Percentiles rank a stretch among this genome's conserved stretches.
These are phyloP conservation scores for Candida pseudoviswanathii DNA, from an alignment of 1,139 yeast genomes.

Conservation along the genomic window DNA sequence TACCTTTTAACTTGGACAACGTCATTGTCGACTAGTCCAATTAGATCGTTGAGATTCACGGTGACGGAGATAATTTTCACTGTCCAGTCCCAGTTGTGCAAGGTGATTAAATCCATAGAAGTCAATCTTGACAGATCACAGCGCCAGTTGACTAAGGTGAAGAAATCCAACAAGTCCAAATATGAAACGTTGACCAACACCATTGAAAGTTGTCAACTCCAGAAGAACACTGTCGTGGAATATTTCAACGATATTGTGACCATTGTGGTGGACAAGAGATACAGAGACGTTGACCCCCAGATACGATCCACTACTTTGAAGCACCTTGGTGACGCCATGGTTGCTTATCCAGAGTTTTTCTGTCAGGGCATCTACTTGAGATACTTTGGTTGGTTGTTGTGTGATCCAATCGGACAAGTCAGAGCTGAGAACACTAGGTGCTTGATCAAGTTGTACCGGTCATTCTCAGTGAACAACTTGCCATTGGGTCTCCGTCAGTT, in stretches of 20 bases:
- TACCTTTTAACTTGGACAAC: constrained; percentile 75
- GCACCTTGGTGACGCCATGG: constrained; percentile 68
- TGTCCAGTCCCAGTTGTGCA: constrained; percentile 63
- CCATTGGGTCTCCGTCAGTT: constrained; percentile 54
- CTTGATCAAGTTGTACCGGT: constrained; percentile 52
- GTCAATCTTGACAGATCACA: constrained; percentile 47
- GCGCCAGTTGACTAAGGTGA: constrained; percentile 38
- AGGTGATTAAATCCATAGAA: constrained; percentile 46
- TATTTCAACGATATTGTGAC: constrained; percentile 67
- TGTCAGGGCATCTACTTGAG: constrained; percentile 70
- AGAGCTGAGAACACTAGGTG: constrained; percentile 66
- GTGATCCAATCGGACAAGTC: constrained; percentile 66
- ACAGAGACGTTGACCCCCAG: constrained; percentile 74
- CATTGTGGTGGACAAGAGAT: constrained; percentile 72
- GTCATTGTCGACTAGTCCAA: constrained; percentile 66
- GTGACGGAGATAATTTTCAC: constrained; percentile 62
- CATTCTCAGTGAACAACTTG: constrained; percentile 18
- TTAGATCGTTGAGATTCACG: constrained; percentile 72
- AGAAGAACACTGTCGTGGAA: constrained; percentile 54
- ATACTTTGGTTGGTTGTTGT: constrained; percentile 81
- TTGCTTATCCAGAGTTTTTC: constrained; percentile 68
- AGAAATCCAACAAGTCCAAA: constrained; percentile 28
- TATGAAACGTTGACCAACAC: constrained; percentile 48
- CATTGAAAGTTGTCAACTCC: constrained; percentile 50
- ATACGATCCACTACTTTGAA: constrained; percentile 71